These are phyloP conservation scores for Saccharomycopsis phalli DNA, from an alignment of 1,139 yeast species.

Conservation along the genomic window DNA sequence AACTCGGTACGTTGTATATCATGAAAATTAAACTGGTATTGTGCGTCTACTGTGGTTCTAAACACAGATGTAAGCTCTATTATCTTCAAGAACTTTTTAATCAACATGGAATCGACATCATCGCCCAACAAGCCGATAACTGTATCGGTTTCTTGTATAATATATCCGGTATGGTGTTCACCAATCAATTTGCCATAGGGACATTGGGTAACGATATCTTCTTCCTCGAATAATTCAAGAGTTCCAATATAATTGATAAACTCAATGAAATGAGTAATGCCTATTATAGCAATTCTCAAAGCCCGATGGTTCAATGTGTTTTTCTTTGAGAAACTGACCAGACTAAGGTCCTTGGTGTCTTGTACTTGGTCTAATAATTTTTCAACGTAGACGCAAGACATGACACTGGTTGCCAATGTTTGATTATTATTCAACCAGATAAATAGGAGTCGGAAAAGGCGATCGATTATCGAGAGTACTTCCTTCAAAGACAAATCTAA, in stretches of 20 bases:
- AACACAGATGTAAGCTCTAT: too few species aligned
- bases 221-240: constrained; percentile 67
- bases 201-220: constrained; percentile 57
- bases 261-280: constrained; percentile 45
- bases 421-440: constrained; percentile 59
- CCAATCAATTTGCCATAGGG: constrained; percentile 38
- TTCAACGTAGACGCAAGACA: constrained; percentile 59
- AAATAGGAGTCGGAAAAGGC: constrained; percentile 37
- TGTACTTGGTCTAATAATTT: constrained; percentile 38
- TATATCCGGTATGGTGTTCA: too few species aligned
- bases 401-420: constrained; percentile 37
- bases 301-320: constrained; percentile 37
- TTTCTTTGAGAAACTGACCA: constrained; percentile 21
- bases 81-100: constrained; percentile 24
- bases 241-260: constrained; percentile 39
- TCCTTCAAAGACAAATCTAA: constrained; percentile 22
- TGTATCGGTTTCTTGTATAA: too few species aligned
- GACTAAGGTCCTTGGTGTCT: constrained; percentile 19
- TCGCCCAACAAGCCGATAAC: too few species aligned
- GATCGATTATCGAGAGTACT: constrained; percentile 33
- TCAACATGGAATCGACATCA: constrained; percentile 12
- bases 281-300: constrained; percentile 39
- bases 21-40: background rate
- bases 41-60: too few species aligned
- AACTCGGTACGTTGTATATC: constrained; percentile 18